Conservation (phyloP, 257 asterid genomes). For the Leonotis leonurus region DNA sequence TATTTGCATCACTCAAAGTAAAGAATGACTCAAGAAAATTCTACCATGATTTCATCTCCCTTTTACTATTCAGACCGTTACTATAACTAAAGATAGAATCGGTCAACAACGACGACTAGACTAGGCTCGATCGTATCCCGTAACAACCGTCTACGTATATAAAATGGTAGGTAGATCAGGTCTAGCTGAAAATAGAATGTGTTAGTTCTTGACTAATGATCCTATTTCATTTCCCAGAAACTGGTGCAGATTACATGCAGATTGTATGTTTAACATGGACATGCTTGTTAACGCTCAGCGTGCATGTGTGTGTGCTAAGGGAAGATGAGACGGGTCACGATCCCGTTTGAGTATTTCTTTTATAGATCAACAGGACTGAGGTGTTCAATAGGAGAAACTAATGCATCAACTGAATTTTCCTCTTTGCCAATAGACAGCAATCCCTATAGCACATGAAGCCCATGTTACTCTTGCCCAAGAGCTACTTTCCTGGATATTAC, state of each 20-base stretch:
- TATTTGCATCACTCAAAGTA: not conserved
- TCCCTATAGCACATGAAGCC: conserved; percentile 69
- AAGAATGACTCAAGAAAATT: not conserved
- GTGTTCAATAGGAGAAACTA: conserved; percentile 14
- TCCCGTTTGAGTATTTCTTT: not conserved
- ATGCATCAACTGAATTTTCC: conserved; percentile 20
- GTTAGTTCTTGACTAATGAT: conserved; percentile 7
- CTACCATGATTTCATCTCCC: not conserved
- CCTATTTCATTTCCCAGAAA: conserved; percentile 13
- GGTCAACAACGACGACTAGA: not conserved
- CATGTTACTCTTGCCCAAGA: conserved; percentile 60
- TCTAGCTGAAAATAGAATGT: conserved; percentile 20
- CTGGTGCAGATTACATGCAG: not conserved
- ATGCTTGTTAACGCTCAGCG: no score
- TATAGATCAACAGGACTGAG: conserved; percentile 7
- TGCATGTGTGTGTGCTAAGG: not conserved
- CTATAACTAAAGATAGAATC: not conserved
- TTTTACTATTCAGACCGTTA: not conserved
- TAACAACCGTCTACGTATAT: conserved; percentile 2
- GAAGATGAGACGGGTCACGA: not conserved
- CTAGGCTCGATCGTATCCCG: not conserved
- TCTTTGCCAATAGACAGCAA: conserved; percentile 24
- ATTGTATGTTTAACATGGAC: not conserved
- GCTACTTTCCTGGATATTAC: conserved; percentile 21
- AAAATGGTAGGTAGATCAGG: conserved; percentile 3